A percentile compares a stretch with the other conserved stretches of the same genome.
These are phyloP conservation scores for Ottelia alismoides DNA, from an alignment of 106 monocot genomes.

Conservation along the genomic window DNA sequence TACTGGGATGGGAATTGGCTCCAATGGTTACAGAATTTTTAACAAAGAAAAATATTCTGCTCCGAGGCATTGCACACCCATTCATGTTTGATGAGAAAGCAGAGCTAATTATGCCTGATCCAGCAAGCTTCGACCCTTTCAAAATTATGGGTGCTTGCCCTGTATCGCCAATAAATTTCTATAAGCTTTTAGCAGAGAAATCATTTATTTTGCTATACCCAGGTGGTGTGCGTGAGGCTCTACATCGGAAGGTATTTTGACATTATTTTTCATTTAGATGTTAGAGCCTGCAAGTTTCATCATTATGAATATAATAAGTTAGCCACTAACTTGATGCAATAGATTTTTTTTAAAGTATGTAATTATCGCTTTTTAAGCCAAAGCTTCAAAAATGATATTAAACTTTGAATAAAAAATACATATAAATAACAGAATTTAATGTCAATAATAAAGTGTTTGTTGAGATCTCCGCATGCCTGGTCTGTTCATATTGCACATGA, in stretches of 20 bases:
- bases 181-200: slow-evolving; percentile 59
- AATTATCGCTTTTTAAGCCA: no score
- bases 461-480: no score
- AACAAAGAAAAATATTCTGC: slow-evolving; percentile 31
- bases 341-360: no score
- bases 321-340: no score
- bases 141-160: slow-evolving; percentile 70
- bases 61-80: slow-evolving; percentile 77
- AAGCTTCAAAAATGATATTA: no score
- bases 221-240: slow-evolving; percentile 78
- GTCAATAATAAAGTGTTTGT: no score
- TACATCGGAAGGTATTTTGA: slow-evolving; percentile 59
- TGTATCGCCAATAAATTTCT: slow-evolving; percentile 42
- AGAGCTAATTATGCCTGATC: slow-evolving; percentile 43
- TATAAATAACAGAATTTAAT: no score
- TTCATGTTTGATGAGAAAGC: slow-evolving; percentile 39
- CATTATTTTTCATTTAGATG: no score
- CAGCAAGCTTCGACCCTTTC: slow-evolving; percentile 33
- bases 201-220: slow-evolving; percentile 66
- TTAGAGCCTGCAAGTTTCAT: no score
- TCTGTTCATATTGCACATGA: no score
- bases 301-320: no score
- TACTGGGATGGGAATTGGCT: slow-evolving; percentile 53
- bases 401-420: no score
- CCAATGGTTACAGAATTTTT: slow-evolving; percentile 29